phyloP scores from a whole-genome alignment of 2,329 filamentous ascomycete species.

The Penicillium frequentans region DNA sequence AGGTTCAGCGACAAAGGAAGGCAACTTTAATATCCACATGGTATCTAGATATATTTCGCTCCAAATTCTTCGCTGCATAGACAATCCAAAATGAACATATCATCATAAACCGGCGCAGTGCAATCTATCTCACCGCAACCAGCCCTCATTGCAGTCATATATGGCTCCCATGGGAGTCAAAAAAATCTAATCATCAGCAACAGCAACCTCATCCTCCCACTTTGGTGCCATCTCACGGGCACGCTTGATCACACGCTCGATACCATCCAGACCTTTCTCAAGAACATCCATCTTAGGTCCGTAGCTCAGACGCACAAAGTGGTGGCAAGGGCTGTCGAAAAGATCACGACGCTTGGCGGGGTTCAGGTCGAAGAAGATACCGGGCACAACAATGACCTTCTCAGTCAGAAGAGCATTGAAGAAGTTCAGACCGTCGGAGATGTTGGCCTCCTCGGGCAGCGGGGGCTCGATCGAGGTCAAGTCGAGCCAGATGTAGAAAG shows the following conservation, averaged over 20 bases:
- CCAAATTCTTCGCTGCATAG: not conserved
- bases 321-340: slow-evolving; percentile 92
- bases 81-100: not conserved
- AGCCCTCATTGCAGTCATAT: not conserved
- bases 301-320: slow-evolving; percentile 83
- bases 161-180: not conserved
- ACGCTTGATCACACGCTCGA: slow-evolving; percentile 71
- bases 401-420: slow-evolving; percentile 91
- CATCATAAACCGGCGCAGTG: not conserved
- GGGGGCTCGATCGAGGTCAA: slow-evolving; percentile 49
- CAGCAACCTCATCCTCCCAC: slow-evolving; percentile 40
- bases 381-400: slow-evolving; percentile 94
- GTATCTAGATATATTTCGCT: not conserved
- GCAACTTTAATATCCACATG: not conserved
- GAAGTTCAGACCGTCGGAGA: slow-evolving; percentile 93
- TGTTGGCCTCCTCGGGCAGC: slow-evolving; percentile 63
- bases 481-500: slow-evolving; percentile 87
- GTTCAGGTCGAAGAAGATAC: slow-evolving; percentile 98
- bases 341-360: slow-evolving; percentile 84
- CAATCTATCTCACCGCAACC: not conserved
- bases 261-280: slow-evolving; percentile 77
- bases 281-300: slow-evolving; percentile 78
- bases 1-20: not conserved
- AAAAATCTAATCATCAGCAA: slow-evolving; percentile 31
- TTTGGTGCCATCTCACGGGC: slow-evolving; percentile 34